These are phyloP conservation scores for Chlamydomonas asymmetrica DNA, from an alignment of 139 green algal genomes.

Conservation along the genomic window DNA sequence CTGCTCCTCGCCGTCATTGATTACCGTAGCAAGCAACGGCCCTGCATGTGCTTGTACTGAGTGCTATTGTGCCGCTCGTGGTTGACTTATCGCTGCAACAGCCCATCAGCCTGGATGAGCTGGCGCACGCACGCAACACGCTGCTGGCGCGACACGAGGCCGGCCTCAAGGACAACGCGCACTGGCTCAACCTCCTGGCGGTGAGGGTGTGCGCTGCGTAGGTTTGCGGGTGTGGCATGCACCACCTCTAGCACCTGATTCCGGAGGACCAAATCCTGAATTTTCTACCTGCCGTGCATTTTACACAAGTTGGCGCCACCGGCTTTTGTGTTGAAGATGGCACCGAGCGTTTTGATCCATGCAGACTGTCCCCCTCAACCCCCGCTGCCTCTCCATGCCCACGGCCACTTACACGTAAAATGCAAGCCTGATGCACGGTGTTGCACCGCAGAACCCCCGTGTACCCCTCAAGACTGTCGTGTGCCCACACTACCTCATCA, in stretches of 20 bases:
- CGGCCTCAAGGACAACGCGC: slow-evolving; percentile 93
- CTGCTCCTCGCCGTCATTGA: too few relatives aligned
- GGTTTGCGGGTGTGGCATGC: too few relatives aligned
- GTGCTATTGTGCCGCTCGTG: too few relatives aligned
- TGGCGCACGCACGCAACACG: slow-evolving; percentile 69
- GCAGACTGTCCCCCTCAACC: too few relatives aligned
- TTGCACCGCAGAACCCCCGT: neutral
- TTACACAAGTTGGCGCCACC: neutral
- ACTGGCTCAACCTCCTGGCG: slow-evolving; percentile 92
- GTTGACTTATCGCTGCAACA: too few relatives aligned
- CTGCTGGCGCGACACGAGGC: slow-evolving; percentile 93
- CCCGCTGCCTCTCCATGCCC: too few relatives aligned
- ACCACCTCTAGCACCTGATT: too few relatives aligned
- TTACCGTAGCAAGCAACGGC: too few relatives aligned
- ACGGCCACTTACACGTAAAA: too few relatives aligned
- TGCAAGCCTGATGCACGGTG: neutral
- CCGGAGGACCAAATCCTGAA: slow-evolving; percentile 90
- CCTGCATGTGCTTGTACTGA: too few relatives aligned
- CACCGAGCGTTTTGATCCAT: neutral
- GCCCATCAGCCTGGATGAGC: slow-evolving; percentile 39
- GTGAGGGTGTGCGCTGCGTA: too few relatives aligned
- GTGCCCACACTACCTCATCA: slow-evolving; percentile 81
- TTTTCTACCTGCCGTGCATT: slow-evolving; percentile 2
- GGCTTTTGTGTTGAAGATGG: neutral
- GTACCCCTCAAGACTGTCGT: slow-evolving; percentile 83